Base-by-base conservation (phyloP, 139 green algal genomes). In the Yamagishiella unicocca region DNA sequence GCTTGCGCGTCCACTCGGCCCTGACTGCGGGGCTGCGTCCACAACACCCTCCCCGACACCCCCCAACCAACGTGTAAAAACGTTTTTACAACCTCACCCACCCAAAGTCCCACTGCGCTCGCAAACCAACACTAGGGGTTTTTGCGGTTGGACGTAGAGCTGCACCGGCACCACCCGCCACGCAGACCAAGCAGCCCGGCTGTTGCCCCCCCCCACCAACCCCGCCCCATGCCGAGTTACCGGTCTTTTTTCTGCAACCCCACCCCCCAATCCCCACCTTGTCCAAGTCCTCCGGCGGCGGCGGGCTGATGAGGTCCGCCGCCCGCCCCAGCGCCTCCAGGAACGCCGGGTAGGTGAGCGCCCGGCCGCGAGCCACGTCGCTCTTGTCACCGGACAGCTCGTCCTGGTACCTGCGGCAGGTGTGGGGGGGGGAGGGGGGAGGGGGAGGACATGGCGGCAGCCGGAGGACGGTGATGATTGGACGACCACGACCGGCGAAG, bases 291-390 rank as follows among this genome's bases (percentile, higher is more conserved):
- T 83, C 64, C 4, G 42, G 50, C 14, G 90, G 86, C 24, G 93
- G 93, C 35, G 88, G 85, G 61, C 40, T 86, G 58, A 93, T 90
- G 45, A 93, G 87, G 61, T 95, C 91, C 1, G 93, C 93, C 38
- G 92, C 67, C 9, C 89, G 85, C 19, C 89, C 89, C 31, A 94
- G 78, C 12, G 89, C 91, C 87, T 95, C 93, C 62, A 95, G 82
- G 81, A 95, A 94, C 82, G 93, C 91, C 3, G 87, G 21, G 82
- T 93, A 95, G 27, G 87, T 89, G 24, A 95, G 87, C 14, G 83
- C 72, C 58, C 91, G 74, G 77, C 37, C 12, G 45, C 85, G 45
- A 35, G 66, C 46, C 70, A 38, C 53, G 31, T 46, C 55, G 37
- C 78, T 35, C 42, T 55, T 55, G 70, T 38, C 38, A 58, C 29